Base-by-base conservation (phyloP, 371 early-diverging fungal genomes). In the Lichtheimia corymbifera region DNA sequence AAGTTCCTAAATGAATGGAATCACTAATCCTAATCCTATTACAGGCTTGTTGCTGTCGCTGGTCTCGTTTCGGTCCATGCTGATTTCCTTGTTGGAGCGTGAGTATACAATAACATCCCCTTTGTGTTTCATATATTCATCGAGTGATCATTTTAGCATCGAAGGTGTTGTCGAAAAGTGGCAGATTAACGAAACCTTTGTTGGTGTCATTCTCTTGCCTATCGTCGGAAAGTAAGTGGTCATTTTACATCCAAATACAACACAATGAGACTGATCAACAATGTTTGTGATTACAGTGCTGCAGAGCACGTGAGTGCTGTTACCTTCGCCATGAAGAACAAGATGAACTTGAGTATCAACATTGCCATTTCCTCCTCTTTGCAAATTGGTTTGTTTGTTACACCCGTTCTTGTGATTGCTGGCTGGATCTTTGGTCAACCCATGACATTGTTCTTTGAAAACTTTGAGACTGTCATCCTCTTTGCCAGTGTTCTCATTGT, bases 341-440 rank as follows among this genome's bases (percentile, higher is more conserved):
- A 95, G 77, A 94, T 96, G 93, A 93, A 96, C 58, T 72, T 93
- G 50, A 83, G 90, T 15, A 83, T 97, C 53, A 89, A 91, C 22
- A 89, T 96, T 60, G 94, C 96, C 18, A 72, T 96, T 13, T 95
- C 95, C 1, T 92, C 93, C 5, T 89, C 90, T 28, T 88, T 94
- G 73, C 96, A 97, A 74, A 93, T 97, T 59, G 92, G 94, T 2
- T 79, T 97, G 43, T 85, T 95, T 44, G 94, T 95, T 13, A 89
- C 92, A 12, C 97, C 97, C 4, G 67, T 94, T 18, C 72, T 92
- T 51, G 95, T 95, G 44, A 80, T 96, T 55, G 70, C 90, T 12
- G 96, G 96, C 3, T 97, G 97, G 96, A 81, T 84, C 59, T 91
- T 94, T 57, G 68, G 65, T 50, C 79, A 87, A 62, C 88, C 84